A percentile compares a stretch with the other conserved stretches of the same genome.
phyloP scores from a whole-genome alignment of 108 stramenopile species.

The Stephanodiscus triporus region DNA sequence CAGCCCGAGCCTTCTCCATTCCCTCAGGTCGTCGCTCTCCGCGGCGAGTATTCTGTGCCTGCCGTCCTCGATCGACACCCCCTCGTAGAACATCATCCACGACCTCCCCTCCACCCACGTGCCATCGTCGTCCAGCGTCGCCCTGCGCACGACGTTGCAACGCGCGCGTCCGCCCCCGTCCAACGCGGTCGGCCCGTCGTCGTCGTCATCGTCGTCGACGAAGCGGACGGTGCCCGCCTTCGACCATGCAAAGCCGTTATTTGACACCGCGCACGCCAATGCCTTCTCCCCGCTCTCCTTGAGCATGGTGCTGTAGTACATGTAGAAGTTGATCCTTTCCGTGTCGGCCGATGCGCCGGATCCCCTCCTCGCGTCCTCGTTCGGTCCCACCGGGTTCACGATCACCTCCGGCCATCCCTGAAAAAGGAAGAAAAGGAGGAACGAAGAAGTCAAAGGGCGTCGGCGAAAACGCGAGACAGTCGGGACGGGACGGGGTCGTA shows the following conservation, averaged over 20 bases:
- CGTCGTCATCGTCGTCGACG: neutral
- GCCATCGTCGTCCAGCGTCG: constrained; percentile 51
- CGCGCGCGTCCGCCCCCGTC: constrained; percentile 85
- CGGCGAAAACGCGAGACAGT: too few species aligned
- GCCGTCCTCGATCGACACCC: constrained; percentile 68
- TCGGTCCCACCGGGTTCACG: constrained; percentile 48
- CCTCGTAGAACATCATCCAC: constrained; percentile 83
- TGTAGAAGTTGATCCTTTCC: constrained; percentile 71
- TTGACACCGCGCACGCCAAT: constrained; percentile 76
- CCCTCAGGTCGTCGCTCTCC: constrained; percentile 66
- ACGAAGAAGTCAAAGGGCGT: neutral
- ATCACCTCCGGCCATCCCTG: constrained; percentile 90
- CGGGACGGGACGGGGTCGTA: too few species aligned
- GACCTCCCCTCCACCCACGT: constrained; percentile 60
- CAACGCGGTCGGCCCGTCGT: constrained; percentile 39
- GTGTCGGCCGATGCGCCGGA: constrained; percentile 23
- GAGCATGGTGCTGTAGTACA: constrained; percentile 93
- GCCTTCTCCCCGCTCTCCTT: constrained; percentile 79
- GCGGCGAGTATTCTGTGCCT: constrained; percentile 84
- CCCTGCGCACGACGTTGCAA: constrained; percentile 71
- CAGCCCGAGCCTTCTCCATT: constrained; percentile 75
- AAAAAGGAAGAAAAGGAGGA: neutral
- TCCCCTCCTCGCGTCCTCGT: constrained; percentile 32
- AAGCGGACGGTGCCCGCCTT: constrained; percentile 64
- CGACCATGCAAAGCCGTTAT: constrained; percentile 85